Base-by-base conservation (phyloP, 2,329 filamentous ascomycete species). In the Colletotrichum limetticola region DNA sequence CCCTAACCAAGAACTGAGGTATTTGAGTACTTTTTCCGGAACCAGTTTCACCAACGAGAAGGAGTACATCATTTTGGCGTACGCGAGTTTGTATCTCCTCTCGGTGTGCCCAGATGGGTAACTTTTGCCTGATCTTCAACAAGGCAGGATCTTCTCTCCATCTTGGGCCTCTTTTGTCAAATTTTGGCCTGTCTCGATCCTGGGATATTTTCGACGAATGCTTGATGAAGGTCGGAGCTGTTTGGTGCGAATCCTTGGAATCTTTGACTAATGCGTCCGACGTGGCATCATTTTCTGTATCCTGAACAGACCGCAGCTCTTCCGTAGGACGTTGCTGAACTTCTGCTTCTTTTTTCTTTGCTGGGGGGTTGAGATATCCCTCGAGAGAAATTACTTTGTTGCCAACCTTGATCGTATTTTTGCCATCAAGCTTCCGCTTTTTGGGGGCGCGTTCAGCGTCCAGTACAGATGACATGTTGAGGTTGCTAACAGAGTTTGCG, bases 1-100 rank as follows among this genome's bases (percentile, higher is more conserved):
- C 94, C 30, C 85, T 82, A 58, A 93, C 90, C 8, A 99, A 85
- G 75, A 98, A 98, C 79, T 98, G 97, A 0, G 97, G 96, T 0
- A 98, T 92, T 82, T 99, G 97, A 0, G 97, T 99, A 85, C 94
- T 97, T 84, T 99, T 99, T 80, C 97, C 97, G 16, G 94, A 97
- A 80, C 97, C 97, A 0, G 97, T 99, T 82, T 98, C 96, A 84
- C 96, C 96, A 2, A 97, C 93, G 16, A 99, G 85, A 0, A 99
- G 87, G 64, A 99, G 89, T 1, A 98, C 90, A 78, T 97, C 90
- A 74, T 90, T 91, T 42, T 90, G 84, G 14, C 85, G 85, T 7
- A 98, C 83, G 2, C 89, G 86, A 19, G 86, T 79, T 46, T 91
- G 90, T 62, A 98, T 97, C 30, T 92, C 88, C 42, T 91, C 86